These are phyloP conservation scores for Colletotrichum simmondsii DNA, from an alignment of 2,329 filamentous ascomycete genomes.

Conservation along the genomic window DNA sequence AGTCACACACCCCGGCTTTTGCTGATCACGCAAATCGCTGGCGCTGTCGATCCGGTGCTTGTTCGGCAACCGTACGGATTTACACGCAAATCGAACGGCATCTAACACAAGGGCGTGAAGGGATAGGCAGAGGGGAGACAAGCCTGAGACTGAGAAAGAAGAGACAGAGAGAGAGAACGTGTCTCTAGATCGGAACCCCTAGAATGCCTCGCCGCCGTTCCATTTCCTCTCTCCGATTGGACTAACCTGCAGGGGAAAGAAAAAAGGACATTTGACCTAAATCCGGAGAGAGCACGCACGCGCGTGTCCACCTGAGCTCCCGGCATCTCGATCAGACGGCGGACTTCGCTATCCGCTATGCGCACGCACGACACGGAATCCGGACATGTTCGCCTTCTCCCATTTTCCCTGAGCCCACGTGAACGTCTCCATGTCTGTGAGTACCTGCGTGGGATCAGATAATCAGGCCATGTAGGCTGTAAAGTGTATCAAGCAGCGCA, in stretches of 20 bases:
- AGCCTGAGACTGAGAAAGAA: no score
- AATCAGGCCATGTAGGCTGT: constrained; percentile 23
- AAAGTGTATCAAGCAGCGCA: not conserved
- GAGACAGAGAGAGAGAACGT: not conserved
- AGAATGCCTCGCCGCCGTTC: not conserved
- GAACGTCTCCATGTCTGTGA: constrained; percentile 4
- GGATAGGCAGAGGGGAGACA: not conserved
- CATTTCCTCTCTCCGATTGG: not conserved
- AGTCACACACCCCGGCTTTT: not conserved
- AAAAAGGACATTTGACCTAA: not conserved
- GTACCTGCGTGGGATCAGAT: not conserved
- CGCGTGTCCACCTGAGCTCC: not conserved
- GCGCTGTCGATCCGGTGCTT: not conserved
- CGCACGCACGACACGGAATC: not conserved
- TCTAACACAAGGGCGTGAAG: not conserved
- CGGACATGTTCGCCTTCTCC: no score
- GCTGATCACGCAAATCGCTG: constrained; percentile 17
- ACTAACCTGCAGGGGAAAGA: not conserved
- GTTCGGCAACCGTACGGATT: not conserved
- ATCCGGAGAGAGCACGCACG: not conserved
- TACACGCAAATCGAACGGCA: not conserved
- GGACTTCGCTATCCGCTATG: not conserved
- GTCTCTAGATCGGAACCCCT: not conserved
- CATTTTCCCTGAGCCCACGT: no score
- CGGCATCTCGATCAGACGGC: not conserved